Evolutionary conservation across 177 flowering plant species (phyloP).

Genomic region (Vitis hybrid): DNA sequence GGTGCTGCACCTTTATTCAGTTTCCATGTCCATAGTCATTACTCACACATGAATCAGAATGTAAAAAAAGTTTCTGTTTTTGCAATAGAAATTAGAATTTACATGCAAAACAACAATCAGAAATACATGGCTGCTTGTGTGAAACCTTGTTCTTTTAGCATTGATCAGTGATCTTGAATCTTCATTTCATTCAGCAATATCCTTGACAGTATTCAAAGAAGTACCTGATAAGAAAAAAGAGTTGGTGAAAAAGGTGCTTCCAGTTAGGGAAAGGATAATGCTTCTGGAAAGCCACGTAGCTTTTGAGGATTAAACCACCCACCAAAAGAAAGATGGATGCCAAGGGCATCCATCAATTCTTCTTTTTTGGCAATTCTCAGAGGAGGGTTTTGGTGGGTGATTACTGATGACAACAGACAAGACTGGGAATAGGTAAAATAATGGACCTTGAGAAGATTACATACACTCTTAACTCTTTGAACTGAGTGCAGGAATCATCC

Average conservation of each 20-base stretch:
- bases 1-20: not conserved
- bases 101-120: not conserved
- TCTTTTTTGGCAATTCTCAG: not conserved
- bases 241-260: not conserved
- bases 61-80: not conserved
- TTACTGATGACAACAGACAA: not conserved
- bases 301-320: not conserved
- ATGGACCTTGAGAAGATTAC: constrained; percentile 10
- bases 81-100: constrained; percentile 4
- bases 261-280: not conserved
- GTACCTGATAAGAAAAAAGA: constrained; percentile 2
- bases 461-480: not conserved
- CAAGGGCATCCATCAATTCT: too few relatives aligned
- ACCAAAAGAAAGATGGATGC: not conserved
- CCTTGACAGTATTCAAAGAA: not conserved
- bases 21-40: constrained; percentile 1
- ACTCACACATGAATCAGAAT: constrained; percentile 3
- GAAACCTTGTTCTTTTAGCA: not conserved
- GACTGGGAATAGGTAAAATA: not conserved
- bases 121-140: not conserved
- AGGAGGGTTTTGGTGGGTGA: too few relatives aligned
- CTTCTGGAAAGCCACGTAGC: not conserved
- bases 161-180: not conserved
- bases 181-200: not conserved
- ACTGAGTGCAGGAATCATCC: constrained; percentile 18